Conservation (phyloP, 2,329 filamentous ascomycete genomes). For the Monosporascus sp. region DNA sequence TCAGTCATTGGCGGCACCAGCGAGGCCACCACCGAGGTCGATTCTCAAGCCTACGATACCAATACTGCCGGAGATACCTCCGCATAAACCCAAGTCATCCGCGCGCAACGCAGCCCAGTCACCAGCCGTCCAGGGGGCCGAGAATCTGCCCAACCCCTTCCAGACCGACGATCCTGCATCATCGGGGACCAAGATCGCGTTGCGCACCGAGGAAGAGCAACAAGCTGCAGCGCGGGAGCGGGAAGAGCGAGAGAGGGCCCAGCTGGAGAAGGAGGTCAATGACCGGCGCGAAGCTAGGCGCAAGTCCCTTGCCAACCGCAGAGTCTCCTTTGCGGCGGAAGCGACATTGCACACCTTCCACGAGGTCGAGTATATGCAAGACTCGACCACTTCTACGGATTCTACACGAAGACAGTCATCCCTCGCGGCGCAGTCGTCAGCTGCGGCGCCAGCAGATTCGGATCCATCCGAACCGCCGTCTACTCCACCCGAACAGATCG, state of each 20-base stretch:
- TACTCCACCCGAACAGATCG: slow-evolving; percentile 56
- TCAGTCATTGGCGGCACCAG: slow-evolving; percentile 51
- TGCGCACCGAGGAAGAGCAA: slow-evolving; percentile 66
- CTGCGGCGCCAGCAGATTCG: slow-evolving; percentile 23
- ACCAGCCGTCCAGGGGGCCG: slow-evolving; percentile 32
- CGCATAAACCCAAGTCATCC: slow-evolving; percentile 53
- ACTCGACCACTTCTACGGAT: slow-evolving; percentile 77
- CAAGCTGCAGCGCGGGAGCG: slow-evolving; percentile 64
- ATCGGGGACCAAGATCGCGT: slow-evolving; percentile 53
- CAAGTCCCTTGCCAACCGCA: slow-evolving; percentile 86
- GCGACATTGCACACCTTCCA: slow-evolving; percentile 97
- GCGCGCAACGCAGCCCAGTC: slow-evolving; percentile 41
- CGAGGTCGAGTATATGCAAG: slow-evolving; percentile 81
- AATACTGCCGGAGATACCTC: slow-evolving; percentile 60
- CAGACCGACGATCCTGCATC: slow-evolving; percentile 27
- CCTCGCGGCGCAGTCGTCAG: slow-evolving; percentile 31
- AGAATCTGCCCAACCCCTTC: slow-evolving; percentile 42
- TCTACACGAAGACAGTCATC: slow-evolving; percentile 69
- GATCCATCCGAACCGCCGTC: slow-evolving; percentile 54
- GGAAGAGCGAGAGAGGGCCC: slow-evolving; percentile 58
- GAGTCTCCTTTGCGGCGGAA: slow-evolving; percentile 95
- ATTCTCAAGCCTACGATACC: slow-evolving; percentile 79
- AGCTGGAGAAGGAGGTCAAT: slow-evolving; percentile 55
- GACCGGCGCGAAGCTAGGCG: slow-evolving; percentile 81
- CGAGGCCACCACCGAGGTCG: slow-evolving; percentile 53